Conservation (phyloP, 75 land plant species). For the Cunninghamia lanceolata region DNA sequence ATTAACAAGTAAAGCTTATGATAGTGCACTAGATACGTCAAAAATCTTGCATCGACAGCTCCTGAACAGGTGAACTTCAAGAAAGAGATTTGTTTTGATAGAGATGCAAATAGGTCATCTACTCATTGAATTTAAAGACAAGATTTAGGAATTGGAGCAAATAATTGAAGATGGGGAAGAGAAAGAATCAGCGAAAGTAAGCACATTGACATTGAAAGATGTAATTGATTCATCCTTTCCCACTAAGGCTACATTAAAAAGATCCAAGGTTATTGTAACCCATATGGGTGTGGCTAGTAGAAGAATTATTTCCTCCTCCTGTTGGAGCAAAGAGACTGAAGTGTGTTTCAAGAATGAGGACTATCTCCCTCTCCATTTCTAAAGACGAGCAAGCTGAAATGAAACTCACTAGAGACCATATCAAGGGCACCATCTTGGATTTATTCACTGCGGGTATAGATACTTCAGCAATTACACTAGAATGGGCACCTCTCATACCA, state of each 20-base stretch:
- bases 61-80: slow-evolving; percentile 9
- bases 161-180: not conserved
- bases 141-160: slow-evolving; percentile 9
- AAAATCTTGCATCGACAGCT: not conserved
- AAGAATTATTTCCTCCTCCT: too few relatives aligned
- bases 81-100: slow-evolving; percentile 28
- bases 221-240: not conserved
- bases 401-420: too few relatives aligned
- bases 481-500: too few relatives aligned
- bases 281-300: too few relatives aligned
- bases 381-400: too few relatives aligned
- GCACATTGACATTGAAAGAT: not conserved
- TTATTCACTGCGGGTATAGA: too few relatives aligned
- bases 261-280: too few relatives aligned
- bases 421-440: too few relatives aligned
- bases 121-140: slow-evolving; percentile 64
- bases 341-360: too few relatives aligned
- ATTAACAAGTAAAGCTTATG: slow-evolving; percentile 4
- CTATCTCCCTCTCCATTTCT: too few relatives aligned
- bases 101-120: slow-evolving; percentile 61
- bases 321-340: too few relatives aligned
- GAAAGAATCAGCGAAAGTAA: not conserved
- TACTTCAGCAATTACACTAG: too few relatives aligned
- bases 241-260: not conserved
- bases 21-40: not conserved